Base-by-base conservation (phyloP, 139 green algal genomes). In the Volvox reticuliferus region DNA sequence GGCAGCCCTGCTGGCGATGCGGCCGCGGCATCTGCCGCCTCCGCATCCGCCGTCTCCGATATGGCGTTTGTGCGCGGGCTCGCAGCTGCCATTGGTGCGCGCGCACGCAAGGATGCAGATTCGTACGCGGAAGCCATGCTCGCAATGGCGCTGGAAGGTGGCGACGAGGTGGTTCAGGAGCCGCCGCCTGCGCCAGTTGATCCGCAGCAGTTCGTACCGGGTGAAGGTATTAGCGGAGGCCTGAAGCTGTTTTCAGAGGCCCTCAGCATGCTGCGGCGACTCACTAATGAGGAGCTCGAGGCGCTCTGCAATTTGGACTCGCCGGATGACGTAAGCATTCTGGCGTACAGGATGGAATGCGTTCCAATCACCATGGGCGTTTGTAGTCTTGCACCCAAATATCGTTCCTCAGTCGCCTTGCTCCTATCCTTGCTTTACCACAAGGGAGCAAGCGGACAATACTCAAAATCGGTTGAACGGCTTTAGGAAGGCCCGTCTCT, bases 201-300 rank as follows among this genome's bases (percentile, higher is more conserved):
- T 55, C 92, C 92, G 3, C 68, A 91, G 82, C 82, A 30, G 26
- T 93, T 87, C 79, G 50, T 75, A 19, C 13, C 69, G 28, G 69
- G n/a, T n/a, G 68, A 36, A 0, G 89, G 62, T 78, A 33, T 93
- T 19, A 73, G 18, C 0, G 89, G 89, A 19, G 92, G 92, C 16
- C 61, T 91, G 28, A 67, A 37, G 44, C 89, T 94, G 76, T 93
- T 93, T 82, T 90, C 87, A 32, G 82, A 90, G 33, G 91, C 91
- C 30, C 76, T 93, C 36, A 36, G 22, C 28, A 82, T 91, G 37
- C 55, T 94, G 85, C 63, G 77, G 6, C 33, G 68, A 16, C 68
- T 94, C 2, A 90, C 73, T 21, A 71, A 92, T 73, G 88, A 89
- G 50, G 85, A 91, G 28, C 88, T 94, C 44, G 61, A 88, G 76